These are phyloP conservation scores for Chrysanthemum makinoi DNA, from an alignment of 129 eudicot species.

Conservation along the genomic window DNA sequence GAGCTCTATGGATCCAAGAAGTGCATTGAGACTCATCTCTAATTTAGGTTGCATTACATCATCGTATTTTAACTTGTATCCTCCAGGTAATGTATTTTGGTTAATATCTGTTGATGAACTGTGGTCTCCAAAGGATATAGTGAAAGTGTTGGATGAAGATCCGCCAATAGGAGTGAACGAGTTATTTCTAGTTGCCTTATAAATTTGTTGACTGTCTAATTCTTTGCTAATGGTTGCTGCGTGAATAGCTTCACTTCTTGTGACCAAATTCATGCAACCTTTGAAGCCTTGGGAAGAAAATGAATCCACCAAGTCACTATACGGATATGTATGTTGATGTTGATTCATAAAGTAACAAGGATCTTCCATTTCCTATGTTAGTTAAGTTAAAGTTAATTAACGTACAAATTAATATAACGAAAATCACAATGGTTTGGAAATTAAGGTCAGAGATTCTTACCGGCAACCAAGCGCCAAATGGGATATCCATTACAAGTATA, in stretches of 20 bases:
- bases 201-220: conserved; percentile 11
- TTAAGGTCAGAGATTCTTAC: not conserved
- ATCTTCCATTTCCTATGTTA: conserved; percentile 22
- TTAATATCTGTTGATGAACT: conserved; percentile 11
- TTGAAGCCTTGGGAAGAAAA: conserved; percentile 13
- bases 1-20: conserved; percentile 22
- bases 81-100: conserved; percentile 10
- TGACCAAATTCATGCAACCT: conserved; percentile 13
- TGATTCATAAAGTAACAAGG: conserved; percentile 16
- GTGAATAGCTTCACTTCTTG: conserved; percentile 14
- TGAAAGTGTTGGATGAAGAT: conserved; percentile 28
- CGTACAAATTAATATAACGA: not conserved
- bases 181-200: conserved; percentile 12
- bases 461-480: conserved; percentile 21
- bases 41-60: conserved; percentile 13
- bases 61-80: conserved; percentile 10
- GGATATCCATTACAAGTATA: conserved; percentile 9
- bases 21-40: conserved; percentile 26
- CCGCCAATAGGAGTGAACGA: conserved; percentile 23
- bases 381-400: conserved; percentile 9
- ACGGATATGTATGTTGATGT: conserved; percentile 10
- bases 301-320: conserved; percentile 24
- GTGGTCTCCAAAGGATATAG: conserved; percentile 31
- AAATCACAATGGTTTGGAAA: not conserved
- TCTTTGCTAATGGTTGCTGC: not conserved